A percentile compares a stretch with the other conserved stretches of the same genome.
Conservation (phyloP, 208 protist genomes). For the Acanthamoeba triangularis region DNA sequence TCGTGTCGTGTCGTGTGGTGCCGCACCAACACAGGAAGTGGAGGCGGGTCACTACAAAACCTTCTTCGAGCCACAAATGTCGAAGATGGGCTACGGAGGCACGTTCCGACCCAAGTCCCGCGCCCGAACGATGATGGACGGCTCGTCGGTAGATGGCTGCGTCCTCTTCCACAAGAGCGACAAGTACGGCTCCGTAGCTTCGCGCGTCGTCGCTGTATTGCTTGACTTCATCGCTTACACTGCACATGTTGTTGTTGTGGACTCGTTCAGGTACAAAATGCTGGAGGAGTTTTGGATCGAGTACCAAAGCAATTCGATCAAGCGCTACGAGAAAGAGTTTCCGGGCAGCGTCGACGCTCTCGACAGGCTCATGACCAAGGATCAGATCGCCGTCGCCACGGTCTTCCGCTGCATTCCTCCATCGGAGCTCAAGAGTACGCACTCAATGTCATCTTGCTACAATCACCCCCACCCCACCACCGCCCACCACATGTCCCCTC, state of each 20-base stretch:
- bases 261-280: slow-evolving; percentile 67
- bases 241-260: neutral
- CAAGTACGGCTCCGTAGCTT: too few relatives aligned
- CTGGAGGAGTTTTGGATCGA: slow-evolving; percentile 80
- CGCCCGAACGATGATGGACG: slow-evolving; percentile 77
- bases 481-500: too few relatives aligned
- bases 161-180: slow-evolving; percentile 80
- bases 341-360: slow-evolving; percentile 64
- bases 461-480: too few relatives aligned
- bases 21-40: too few relatives aligned
- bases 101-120: slow-evolving; percentile 82
- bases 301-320: slow-evolving; percentile 75
- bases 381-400: slow-evolving; percentile 83
- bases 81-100: slow-evolving; percentile 77
- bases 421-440: slow-evolving; percentile 45
- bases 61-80: slow-evolving; percentile 82
- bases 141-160: slow-evolving; percentile 80
- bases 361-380: slow-evolving; percentile 83
- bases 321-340: slow-evolving; percentile 42
- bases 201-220: too few relatives aligned
- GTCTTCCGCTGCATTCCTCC: slow-evolving; percentile 59
- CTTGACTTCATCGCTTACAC: too few relatives aligned
- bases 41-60: slow-evolving; percentile 75
- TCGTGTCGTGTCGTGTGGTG: neutral
- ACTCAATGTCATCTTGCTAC: neutral